Percentiles rank a stretch among this genome's conserved stretches.
These are phyloP conservation scores for Annulohypoxylon moriforme DNA, from an alignment of 495 filamentous ascomycete genomes.

Conservation along the genomic window DNA sequence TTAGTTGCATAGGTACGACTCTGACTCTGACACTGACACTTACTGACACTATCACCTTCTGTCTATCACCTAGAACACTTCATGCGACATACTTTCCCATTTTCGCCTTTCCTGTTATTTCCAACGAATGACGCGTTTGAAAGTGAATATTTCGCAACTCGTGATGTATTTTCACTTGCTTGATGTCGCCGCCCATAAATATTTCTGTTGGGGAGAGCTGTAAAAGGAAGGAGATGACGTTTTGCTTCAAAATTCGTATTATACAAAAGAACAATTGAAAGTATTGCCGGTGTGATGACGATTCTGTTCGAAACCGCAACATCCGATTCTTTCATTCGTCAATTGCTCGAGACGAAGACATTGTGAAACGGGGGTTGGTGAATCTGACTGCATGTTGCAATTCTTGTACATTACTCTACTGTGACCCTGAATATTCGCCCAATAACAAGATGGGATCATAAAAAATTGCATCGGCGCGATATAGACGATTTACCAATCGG, in stretches of 20 bases:
- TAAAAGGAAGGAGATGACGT: conserved; percentile 19
- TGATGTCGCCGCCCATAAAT: background rate
- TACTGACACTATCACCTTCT: no score
- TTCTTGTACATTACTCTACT: conserved; percentile 12
- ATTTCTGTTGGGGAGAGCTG: background rate
- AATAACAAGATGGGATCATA: conserved; percentile 14
- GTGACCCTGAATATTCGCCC: conserved; percentile 3
- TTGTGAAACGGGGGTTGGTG: conserved; percentile 26
- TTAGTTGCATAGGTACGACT: background rate
- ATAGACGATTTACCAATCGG: conserved; percentile 24
- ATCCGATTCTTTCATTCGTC: conserved; percentile 25
- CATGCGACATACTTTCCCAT: background rate
- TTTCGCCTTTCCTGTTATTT: background rate
- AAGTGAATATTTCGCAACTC: background rate
- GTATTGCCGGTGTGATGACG: conserved; percentile 24
- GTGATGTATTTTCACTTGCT: background rate
- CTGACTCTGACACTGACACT: background rate
- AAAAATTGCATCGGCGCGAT: background rate
- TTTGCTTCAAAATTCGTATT: conserved; percentile 3
- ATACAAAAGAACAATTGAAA: background rate
- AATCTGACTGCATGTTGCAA: conserved; percentile 21
- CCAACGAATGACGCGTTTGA: background rate
- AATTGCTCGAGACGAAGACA: conserved; percentile 14
- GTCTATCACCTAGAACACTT: conserved; percentile 1
- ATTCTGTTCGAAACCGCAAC: conserved; percentile 39